Evolutionary conservation across 306 rosid genomes (phyloP).

Genomic region (Nissolia schottii): DNA sequence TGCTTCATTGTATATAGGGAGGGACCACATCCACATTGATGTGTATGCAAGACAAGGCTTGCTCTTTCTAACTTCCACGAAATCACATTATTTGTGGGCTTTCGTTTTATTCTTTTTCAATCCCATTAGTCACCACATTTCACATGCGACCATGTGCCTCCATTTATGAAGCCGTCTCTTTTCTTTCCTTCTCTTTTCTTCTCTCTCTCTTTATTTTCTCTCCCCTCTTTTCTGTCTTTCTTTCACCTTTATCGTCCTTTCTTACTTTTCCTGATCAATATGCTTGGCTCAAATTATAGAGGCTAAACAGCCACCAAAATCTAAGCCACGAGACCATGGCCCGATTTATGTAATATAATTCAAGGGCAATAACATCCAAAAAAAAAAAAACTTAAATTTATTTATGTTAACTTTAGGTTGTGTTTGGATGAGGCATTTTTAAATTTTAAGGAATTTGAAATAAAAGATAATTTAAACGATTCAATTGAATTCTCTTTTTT

Average conservation of each 20-base stretch:
- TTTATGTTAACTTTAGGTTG: too few relatives aligned
- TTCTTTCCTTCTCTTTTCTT: background rate
- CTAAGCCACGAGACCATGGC: background rate
- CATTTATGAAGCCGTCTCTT: slow-evolving; percentile 36
- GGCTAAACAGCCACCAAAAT: background rate
- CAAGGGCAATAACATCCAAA: background rate
- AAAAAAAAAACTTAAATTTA: too few relatives aligned
- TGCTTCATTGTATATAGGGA: background rate
- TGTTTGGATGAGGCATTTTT: too few relatives aligned
- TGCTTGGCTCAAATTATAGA: background rate
- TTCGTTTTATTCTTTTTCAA: slow-evolving; percentile 32
- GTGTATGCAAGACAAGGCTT: slow-evolving; percentile 15
- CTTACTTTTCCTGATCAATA: background rate
- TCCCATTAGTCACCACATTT: slow-evolving; percentile 33
- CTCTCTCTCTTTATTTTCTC: background rate
- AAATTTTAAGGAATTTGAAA: too few relatives aligned
- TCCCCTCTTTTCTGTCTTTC: background rate
- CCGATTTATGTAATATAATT: background rate
- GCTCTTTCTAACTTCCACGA: slow-evolving; percentile 15
- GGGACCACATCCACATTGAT: slow-evolving; percentile 19
- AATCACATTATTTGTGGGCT: slow-evolving; percentile 30
- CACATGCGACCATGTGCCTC: slow-evolving; percentile 82
- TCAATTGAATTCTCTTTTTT: too few relatives aligned
- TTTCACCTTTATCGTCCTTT: slow-evolving; percentile 3
- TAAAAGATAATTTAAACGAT: too few relatives aligned